Base-by-base conservation (phyloP, 2,329 filamentous ascomycete species). In the Pyrenophora teres region DNA sequence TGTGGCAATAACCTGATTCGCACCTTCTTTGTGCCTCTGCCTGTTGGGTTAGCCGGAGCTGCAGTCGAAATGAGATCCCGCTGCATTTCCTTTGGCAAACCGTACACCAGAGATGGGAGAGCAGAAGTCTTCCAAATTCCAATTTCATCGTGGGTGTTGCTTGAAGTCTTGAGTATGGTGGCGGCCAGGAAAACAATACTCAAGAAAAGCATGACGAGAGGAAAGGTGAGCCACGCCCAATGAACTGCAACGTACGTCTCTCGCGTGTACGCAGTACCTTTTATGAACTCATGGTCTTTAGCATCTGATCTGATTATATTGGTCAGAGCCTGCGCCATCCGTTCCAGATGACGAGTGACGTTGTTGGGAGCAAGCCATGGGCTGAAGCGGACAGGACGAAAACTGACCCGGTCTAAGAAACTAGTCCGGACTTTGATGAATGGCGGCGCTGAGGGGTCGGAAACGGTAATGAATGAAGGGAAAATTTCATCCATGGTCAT, bases 161-260 rank as follows among this genome's bases (percentile, higher is more conserved):
- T 46, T 0, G 60, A 63, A 2, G 63, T 68, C 38, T 60, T 64
- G 1, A 64, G 5, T 5, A 73, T 69, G 0, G 68, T 68, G 1
- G 60, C 51, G 0, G 63, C 18, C 7, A 73, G 36, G 19, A 68
- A 71, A 0, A 54, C 13, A 0, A 66, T 37, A 10, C 62, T 65
- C 1, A 70, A 27, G 0, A 59, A 3, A 5, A 69, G 46, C 6
- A 73, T 43, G 0, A 41, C 47, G n/a, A 66, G 21, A 0, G 69
- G 70, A 16, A 72, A 66, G 0, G 54, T 36, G 5, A 73, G 54
- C 68, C 69, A 73, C 2, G n/a, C 56, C 68, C 67, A 73, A 3
- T 60, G 46, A 0, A 73, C 63, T 6, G 36, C 31, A 2, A 62
- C 41, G 10, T 46, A 59, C 0, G 46, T 56, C 32, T 51, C 42